Conservation (phyloP, 2,329 filamentous ascomycete genomes). For the Penicillium sp. region DNA sequence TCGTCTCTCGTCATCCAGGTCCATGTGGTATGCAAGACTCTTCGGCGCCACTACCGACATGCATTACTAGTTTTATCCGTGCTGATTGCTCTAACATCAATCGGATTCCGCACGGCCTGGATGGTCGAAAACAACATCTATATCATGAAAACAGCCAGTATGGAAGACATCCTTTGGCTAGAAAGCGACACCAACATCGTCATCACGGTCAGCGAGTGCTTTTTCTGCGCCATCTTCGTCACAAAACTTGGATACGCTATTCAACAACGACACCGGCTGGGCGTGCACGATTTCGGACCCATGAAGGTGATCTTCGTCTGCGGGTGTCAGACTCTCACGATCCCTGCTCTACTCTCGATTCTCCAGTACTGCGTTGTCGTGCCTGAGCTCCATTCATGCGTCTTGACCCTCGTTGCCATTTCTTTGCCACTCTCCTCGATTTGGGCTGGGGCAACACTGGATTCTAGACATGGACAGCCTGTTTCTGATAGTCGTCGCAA, state of each 20-base stretch:
- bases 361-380: slow-evolving; percentile 50
- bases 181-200: slow-evolving; percentile 46
- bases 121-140: slow-evolving; percentile 46
- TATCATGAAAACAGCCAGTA: slow-evolving; percentile 32
- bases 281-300: slow-evolving; percentile 56
- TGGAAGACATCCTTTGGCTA: slow-evolving; percentile 36
- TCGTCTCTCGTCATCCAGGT: slow-evolving; percentile 58
- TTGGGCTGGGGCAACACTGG: slow-evolving; percentile 51
- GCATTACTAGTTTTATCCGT: slow-evolving; percentile 46
- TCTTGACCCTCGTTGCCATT: slow-evolving; percentile 55
- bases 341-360: slow-evolving; percentile 59
- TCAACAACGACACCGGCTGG: slow-evolving; percentile 50
- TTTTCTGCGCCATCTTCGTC: slow-evolving; percentile 58
- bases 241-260: slow-evolving; percentile 57
- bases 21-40: slow-evolving; percentile 55
- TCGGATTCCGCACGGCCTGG: slow-evolving; percentile 51
- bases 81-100: slow-evolving; percentile 46
- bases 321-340: slow-evolving; percentile 59
- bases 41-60: slow-evolving; percentile 39
- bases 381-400: slow-evolving; percentile 51
- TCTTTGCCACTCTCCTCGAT: slow-evolving; percentile 61
- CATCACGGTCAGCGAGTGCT: slow-evolving; percentile 53
- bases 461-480: slow-evolving; percentile 11
- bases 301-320: slow-evolving; percentile 64
- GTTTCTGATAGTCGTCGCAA: slow-evolving; percentile 16